These are phyloP conservation scores for Pouteria campechiana DNA, from an alignment of 179 eudicot genomes.

Conservation along the genomic window DNA sequence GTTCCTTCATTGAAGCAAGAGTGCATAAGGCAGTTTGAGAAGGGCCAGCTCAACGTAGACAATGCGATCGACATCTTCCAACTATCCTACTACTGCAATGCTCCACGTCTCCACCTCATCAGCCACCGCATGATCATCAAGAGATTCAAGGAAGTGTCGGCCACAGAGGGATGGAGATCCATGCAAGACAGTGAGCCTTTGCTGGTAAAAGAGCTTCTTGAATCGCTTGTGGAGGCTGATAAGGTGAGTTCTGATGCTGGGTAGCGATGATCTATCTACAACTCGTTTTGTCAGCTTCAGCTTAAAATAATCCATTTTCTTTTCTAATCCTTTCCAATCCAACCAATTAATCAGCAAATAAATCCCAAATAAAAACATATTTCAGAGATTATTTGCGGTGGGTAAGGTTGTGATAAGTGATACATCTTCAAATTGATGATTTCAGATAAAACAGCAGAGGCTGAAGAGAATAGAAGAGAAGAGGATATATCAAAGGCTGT, in stretches of 20 bases:
- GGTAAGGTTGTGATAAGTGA: background rate
- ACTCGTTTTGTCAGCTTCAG: too few species aligned
- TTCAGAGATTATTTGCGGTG: too few species aligned
- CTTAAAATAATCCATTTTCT: background rate
- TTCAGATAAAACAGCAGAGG: constrained; percentile 36
- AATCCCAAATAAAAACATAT: too few species aligned
- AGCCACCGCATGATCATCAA: constrained; percentile 58
- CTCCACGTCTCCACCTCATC: constrained; percentile 68
- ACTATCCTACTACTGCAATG: constrained; percentile 75
- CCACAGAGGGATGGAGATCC: constrained; percentile 65
- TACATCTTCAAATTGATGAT: background rate
- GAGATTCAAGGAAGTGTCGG: constrained; percentile 43
- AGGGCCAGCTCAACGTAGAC: constrained; percentile 40
- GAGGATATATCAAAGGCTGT: constrained; percentile 48
- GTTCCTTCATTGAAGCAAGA: constrained; percentile 64
- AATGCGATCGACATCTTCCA: constrained; percentile 71
- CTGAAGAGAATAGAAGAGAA: constrained; percentile 44
- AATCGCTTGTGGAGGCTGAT: constrained; percentile 31
- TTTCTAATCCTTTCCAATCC: too few species aligned
- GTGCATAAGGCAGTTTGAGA: constrained; percentile 50
- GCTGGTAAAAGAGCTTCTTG: constrained; percentile 44
- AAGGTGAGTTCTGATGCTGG: constrained; percentile 26
- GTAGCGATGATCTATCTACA: too few species aligned
- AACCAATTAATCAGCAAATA: too few species aligned
- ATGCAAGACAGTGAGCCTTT: constrained; percentile 72